phyloP scores from a whole-genome alignment of 345 rosid genomes.

The Salix exigua region DNA sequence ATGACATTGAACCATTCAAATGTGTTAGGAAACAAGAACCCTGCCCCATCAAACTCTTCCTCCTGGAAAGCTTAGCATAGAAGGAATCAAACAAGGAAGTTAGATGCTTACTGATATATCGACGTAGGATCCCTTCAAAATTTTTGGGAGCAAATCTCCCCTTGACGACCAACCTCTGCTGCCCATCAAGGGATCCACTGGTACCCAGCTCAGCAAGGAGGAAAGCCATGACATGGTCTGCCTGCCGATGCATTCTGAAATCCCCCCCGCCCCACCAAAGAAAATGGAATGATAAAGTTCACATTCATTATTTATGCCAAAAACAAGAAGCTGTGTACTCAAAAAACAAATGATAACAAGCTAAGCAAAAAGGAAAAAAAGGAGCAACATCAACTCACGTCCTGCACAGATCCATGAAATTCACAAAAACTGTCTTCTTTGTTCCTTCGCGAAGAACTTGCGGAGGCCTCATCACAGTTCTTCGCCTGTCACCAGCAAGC shows the following conservation, averaged over 20 bases:
- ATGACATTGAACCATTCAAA: background rate
- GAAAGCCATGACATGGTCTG: conserved; percentile 89
- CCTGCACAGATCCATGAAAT: conserved; percentile 95
- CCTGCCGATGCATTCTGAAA: conserved; percentile 86
- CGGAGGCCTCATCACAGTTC: conserved; percentile 98
- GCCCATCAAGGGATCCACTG: conserved; percentile 93
- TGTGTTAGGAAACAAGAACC: background rate
- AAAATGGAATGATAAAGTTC: background rate
- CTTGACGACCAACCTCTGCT: conserved; percentile 83
- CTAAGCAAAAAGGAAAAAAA: background rate
- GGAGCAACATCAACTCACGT: conserved; percentile 38
- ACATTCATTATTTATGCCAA: background rate
- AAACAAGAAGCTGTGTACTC: background rate
- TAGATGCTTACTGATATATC: conserved; percentile 75
- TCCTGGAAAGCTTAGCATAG: background rate
- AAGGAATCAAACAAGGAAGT: conserved; percentile 1
- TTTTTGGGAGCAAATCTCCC: conserved; percentile 92
- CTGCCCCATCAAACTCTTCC: background rate
- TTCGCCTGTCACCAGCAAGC: conserved; percentile 93
- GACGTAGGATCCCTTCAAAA: conserved; percentile 79
- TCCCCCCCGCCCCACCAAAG: background rate
- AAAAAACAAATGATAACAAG: background rate
- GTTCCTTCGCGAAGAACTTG: conserved; percentile 99
- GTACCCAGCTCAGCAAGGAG: conserved; percentile 94
- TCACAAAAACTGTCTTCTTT: conserved; percentile 92